phyloP scores from a whole-genome alignment of 1,284 basidiomycete genomes.

The Baeospora myosura region DNA sequence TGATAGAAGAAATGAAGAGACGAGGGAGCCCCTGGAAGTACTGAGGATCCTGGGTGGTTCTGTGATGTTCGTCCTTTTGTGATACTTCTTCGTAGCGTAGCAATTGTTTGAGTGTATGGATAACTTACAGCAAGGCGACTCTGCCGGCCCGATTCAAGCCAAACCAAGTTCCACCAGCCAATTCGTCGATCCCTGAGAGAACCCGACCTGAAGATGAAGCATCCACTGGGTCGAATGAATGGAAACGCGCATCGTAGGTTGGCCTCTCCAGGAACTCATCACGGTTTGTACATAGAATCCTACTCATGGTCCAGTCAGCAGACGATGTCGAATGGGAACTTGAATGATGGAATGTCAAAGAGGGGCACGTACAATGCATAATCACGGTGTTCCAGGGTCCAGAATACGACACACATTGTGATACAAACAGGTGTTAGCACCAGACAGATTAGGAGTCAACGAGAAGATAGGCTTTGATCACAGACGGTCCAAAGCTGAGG shows the following conservation, averaged over 20 bases:
- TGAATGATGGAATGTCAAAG: too few species aligned
- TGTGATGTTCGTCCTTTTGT: conserved; percentile 70
- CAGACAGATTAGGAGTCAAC: background rate
- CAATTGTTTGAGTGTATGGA: background rate
- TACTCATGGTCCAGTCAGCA: too few species aligned
- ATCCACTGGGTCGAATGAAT: conserved; percentile 36
- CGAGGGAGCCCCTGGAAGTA: conserved; percentile 60
- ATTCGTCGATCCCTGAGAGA: conserved; percentile 65
- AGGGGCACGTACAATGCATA: conserved; percentile 63
- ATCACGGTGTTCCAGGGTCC: conserved; percentile 64
- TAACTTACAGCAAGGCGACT: conserved; percentile 63
- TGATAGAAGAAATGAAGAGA: conserved; percentile 58
- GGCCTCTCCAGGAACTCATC: conserved; percentile 68
- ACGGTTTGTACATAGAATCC: conserved; percentile 68
- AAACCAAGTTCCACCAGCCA: conserved; percentile 74
- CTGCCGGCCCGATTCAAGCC: conserved; percentile 58
- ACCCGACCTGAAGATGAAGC: conserved; percentile 29
- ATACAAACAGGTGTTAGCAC: background rate
- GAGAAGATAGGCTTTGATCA: background rate
- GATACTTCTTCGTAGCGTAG: background rate
- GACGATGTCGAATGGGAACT: too few species aligned
- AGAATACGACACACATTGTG: conserved; percentile 70
- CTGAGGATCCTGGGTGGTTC: conserved; percentile 42
- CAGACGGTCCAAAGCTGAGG: background rate
- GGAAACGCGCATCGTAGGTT: conserved; percentile 57